A percentile compares a stretch with the other conserved stretches of the same genome.
Conservation (phyloP, 345 rosid species). For the Heritiera fomes region DNA sequence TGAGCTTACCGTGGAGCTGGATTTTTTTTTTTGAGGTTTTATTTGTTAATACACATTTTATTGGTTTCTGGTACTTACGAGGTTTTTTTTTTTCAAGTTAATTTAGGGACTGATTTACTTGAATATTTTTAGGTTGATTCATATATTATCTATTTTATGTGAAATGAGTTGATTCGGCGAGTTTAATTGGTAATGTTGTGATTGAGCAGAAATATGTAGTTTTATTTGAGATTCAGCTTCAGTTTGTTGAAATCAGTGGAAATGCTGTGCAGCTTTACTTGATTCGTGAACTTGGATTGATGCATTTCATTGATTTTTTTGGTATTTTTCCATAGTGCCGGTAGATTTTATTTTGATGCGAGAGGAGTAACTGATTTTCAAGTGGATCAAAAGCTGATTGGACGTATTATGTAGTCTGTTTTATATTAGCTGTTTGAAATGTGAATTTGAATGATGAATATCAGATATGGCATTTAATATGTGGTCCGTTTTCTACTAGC, state of each 20-base stretch:
- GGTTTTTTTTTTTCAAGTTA: neutral
- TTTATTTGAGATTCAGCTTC: neutral
- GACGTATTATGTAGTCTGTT: neutral
- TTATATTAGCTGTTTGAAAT: conserved; percentile 7
- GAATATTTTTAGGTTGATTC: neutral
- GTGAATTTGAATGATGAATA: neutral
- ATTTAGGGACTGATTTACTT: conserved; percentile 1
- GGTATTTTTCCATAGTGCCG: neutral
- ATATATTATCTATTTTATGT: neutral
- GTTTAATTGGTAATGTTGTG: neutral
- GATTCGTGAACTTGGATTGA: neutral
- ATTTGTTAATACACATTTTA: neutral
- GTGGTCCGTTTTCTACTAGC: too few relatives aligned
- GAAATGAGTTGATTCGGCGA: neutral
- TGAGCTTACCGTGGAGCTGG: neutral
- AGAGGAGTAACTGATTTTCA: conserved; percentile 1
- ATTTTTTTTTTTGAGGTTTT: neutral
- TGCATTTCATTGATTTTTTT: neutral
- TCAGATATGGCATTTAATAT: neutral
- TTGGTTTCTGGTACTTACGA: neutral
- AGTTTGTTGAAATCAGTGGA: neutral
- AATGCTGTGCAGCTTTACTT: neutral
- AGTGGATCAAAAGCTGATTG: conserved; percentile 9
- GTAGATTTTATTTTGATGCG: neutral
- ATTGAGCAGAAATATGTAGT: neutral